Conservation (phyloP, 2,329 filamentous ascomycete genomes). For the Teratosphaeriaceae sp. region DNA sequence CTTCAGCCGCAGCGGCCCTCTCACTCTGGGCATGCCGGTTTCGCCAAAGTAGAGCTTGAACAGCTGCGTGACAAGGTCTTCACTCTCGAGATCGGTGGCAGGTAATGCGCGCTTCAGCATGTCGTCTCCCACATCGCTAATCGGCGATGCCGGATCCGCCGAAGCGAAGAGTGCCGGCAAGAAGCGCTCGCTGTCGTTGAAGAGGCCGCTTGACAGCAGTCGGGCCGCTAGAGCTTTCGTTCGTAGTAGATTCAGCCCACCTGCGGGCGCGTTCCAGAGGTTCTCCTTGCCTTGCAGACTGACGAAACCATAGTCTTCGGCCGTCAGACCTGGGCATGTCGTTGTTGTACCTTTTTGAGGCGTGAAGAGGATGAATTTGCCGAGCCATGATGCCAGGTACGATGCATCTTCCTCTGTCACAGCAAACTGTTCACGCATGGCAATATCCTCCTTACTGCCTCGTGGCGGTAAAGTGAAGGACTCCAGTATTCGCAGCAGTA, state of each 20-base stretch:
- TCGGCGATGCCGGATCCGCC: slow-evolving; percentile 71
- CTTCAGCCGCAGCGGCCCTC: slow-evolving; percentile 67
- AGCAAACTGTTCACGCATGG: slow-evolving; percentile 59
- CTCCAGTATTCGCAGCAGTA: slow-evolving; percentile 70
- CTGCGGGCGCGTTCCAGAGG: slow-evolving; percentile 57
- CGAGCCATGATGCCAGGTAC: slow-evolving; percentile 69
- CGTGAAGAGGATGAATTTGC: slow-evolving; percentile 65
- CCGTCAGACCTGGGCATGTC: slow-evolving; percentile 55
- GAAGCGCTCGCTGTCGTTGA: slow-evolving; percentile 76
- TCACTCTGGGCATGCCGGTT: slow-evolving; percentile 41
- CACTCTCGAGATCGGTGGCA: slow-evolving; percentile 65
- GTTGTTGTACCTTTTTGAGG: slow-evolving; percentile 29
- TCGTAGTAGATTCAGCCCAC: slow-evolving; percentile 61
- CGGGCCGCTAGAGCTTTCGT: slow-evolving; percentile 63
- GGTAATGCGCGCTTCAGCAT: slow-evolving; percentile 70
- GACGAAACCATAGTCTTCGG: slow-evolving; percentile 63
- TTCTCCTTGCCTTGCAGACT: slow-evolving; percentile 60
- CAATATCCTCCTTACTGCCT: slow-evolving; percentile 69
- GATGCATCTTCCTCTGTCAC: slow-evolving; percentile 64
- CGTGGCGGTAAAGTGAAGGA: slow-evolving; percentile 65
- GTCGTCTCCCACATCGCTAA: slow-evolving; percentile 82
- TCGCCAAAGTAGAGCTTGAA: slow-evolving; percentile 68
- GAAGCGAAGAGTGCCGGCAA: slow-evolving; percentile 77
- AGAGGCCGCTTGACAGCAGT: slow-evolving; percentile 78
- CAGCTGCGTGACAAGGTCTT: slow-evolving; percentile 55